Percentiles rank a stretch among this genome's conserved stretches.
Evolutionary conservation across 73 alveolate species (phyloP).

Genomic region (Paramecium tetraurelia): DNA sequence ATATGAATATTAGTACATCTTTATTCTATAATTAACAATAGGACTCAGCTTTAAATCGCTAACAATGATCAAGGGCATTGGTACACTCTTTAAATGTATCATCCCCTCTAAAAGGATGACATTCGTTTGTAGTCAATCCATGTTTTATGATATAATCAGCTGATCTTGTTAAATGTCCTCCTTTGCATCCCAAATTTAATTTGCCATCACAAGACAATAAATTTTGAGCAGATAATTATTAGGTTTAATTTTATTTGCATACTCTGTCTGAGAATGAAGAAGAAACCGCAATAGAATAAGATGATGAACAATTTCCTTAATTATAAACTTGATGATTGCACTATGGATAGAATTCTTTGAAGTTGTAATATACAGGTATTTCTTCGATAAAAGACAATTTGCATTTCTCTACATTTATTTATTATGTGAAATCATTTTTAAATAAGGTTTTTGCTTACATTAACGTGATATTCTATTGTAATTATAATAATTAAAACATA

Average conservation of each 20-base stretch:
- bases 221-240: slow-evolving; percentile 71
- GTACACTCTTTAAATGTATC: slow-evolving; percentile 18
- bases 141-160: slow-evolving; percentile 56
- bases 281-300: slow-evolving; percentile 10
- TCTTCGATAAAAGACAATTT: neutral
- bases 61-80: neutral
- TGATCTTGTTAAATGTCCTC: slow-evolving; percentile 75
- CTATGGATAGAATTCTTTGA: neutral
- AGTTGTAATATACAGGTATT: neutral
- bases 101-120: slow-evolving; percentile 50
- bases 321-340: slow-evolving; percentile 14
- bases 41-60: neutral
- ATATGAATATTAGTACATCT: neutral
- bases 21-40: slow-evolving; percentile 26
- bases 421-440: neutral
- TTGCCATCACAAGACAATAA: slow-evolving; percentile 69
- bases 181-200: slow-evolving; percentile 73
- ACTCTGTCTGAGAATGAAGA: slow-evolving; percentile 47
- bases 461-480: neutral
- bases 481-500: neutral
- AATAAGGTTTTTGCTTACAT: slow-evolving; percentile 10
- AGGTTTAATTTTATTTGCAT: slow-evolving; percentile 49
- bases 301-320: slow-evolving; percentile 49
- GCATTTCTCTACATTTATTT: neutral
- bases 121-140: slow-evolving; percentile 6